Conservation (phyloP, 371 early-diverging fungal species). For the Rhizomucor miehei region DNA sequence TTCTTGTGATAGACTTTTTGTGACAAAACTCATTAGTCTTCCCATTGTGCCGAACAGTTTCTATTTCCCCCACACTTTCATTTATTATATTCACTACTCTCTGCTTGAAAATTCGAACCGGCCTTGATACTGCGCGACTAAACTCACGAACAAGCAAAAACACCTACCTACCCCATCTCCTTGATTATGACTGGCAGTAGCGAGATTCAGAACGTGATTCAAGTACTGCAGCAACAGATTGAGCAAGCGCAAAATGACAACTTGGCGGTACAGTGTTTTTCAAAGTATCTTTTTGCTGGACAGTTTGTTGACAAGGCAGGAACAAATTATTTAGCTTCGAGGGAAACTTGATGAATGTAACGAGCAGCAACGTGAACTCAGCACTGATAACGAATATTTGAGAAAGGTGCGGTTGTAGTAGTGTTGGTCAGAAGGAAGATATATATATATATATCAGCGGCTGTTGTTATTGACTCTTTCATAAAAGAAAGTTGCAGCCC, state of each 20-base stretch:
- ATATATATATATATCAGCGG: no score
- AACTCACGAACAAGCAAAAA: no score
- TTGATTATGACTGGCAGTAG: background rate
- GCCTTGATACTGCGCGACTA: no score
- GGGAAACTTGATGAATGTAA: constrained; percentile 28
- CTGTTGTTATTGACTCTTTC: no score
- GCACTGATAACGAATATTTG: constrained; percentile 38
- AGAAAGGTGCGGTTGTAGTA: constrained; percentile 28
- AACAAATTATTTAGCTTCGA: constrained; percentile 23
- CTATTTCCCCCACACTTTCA: constrained; percentile 6
- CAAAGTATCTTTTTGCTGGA: background rate
- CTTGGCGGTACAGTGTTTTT: constrained; percentile 11
- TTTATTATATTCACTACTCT: constrained; percentile 3
- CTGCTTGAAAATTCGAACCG: no score
- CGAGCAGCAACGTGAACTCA: constrained; percentile 26
- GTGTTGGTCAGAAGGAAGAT: no score
- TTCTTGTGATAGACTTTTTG: background rate
- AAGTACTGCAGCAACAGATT: constrained; percentile 23
- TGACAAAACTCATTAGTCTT: background rate
- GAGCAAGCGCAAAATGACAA: constrained; percentile 27
- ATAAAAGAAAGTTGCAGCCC: constrained; percentile 32
- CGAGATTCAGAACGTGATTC: constrained; percentile 17
- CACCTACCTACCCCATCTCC: no score
- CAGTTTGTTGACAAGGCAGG: background rate
- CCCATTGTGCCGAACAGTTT: background rate